Evolutionary conservation across 257 asterid species (phyloP), one percentile per base, ranked within the genome.

Genomic region (Gentiana straminea): DNA sequence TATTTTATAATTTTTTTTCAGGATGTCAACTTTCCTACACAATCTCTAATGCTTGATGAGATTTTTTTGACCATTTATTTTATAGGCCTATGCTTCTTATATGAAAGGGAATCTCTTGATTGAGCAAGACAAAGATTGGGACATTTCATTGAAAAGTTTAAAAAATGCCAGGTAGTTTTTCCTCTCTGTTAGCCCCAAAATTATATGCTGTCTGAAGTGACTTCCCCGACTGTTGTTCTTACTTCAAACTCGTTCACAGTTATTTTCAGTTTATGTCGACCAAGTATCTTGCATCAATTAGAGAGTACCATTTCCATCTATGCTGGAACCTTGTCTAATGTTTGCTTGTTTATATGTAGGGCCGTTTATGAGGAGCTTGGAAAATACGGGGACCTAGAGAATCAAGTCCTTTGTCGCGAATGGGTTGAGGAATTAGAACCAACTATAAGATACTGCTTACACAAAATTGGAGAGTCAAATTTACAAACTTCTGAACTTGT

Each of bases 321-420:
- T 41, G 46, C 46, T 41, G 46, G 46, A 41, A 41, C 9, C 7
- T 4, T 24, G 24, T 39, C 8, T 41, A 41, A 41, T 10, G 7
- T 41, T 5, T 5, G 46, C 46, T 41, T 41, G 24, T 24, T 41
- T 41, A 3, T 4, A 10, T 4, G 11, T 64, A 92, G 99, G 81
- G 95, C 95, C 70, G 97, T 92, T 69, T 92, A 88, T 77, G 99
- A 88, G 80, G 95, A 92, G 64, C 97, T 92, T 68, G 97, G 95
- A 33, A 92, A 92, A 66, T 92, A 88, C 67, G 99, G 99, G 63
- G 99, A 88, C 70, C 72, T 81, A 64, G 97, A 92, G 66, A 88
- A 79, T 69, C 95, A 86, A 73, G 82, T 81, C 51, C 75, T 92
- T 70, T 88, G 99, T 86, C 84, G 90, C 62, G 95, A 83, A 74